Conservation (phyloP, 306 rosid species). For the Benincasa hispida region DNA sequence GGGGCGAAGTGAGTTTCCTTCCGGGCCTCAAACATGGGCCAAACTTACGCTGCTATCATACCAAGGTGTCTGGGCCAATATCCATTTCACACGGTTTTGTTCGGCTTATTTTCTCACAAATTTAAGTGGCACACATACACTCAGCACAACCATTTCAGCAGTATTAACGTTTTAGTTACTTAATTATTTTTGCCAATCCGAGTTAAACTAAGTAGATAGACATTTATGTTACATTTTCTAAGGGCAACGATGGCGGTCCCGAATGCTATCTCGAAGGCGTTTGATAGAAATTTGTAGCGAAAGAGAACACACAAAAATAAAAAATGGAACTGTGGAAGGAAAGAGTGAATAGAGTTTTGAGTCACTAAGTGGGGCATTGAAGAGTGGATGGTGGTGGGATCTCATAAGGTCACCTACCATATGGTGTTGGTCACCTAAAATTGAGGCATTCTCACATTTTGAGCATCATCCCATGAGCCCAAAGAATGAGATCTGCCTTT, state of each 20-base stretch:
- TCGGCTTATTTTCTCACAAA: background rate
- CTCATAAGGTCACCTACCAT: background rate
- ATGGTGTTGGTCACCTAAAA: conserved; percentile 9
- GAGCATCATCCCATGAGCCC: background rate
- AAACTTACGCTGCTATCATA: background rate
- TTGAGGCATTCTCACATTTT: background rate
- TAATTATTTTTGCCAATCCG: background rate
- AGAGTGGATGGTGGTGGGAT: background rate
- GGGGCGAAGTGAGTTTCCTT: background rate
- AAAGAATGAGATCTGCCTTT: background rate
- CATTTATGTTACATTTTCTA: too few species aligned
- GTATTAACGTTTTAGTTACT: too few species aligned
- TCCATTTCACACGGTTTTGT: background rate
- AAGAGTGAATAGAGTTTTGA: background rate
- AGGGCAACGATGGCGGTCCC: too few species aligned
- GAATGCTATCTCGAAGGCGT: background rate
- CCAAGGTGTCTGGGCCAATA: background rate
- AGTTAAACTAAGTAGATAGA: background rate
- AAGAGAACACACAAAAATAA: background rate
- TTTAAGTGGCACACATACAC: background rate
- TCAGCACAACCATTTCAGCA: background rate
- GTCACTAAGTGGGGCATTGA: background rate
- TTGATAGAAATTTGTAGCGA: background rate
- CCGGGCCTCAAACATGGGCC: background rate
- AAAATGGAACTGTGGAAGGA: background rate